Conservation (phyloP, 1,284 basidiomycete species). For the Rhodotorula glutinis region DNA sequence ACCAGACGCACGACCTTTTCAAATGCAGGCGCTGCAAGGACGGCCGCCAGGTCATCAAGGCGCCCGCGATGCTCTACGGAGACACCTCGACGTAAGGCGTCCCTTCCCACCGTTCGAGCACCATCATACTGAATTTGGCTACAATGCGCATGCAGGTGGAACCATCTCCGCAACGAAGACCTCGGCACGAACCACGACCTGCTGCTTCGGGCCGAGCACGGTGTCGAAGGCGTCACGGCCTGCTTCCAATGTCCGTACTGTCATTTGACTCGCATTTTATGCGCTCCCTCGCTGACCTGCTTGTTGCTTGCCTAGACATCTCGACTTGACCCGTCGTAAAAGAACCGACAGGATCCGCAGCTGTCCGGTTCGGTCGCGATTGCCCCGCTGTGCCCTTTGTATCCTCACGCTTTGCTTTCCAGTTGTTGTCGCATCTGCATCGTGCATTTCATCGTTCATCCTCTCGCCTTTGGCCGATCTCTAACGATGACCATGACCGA, state of each 20-base stretch:
- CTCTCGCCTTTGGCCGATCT: too few relatives aligned
- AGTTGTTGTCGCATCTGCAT: slow-evolving; percentile 3
- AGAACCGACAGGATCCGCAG: background rate
- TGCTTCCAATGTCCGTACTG: slow-evolving; percentile 48
- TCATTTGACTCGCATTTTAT: too few relatives aligned
- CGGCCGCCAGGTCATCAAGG: slow-evolving; percentile 78
- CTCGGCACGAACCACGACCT: slow-evolving; percentile 93
- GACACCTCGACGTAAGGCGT: slow-evolving; percentile 89
- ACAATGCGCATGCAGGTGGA: slow-evolving; percentile 70
- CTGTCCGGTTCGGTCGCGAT: background rate
- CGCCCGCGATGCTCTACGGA: slow-evolving; percentile 85
- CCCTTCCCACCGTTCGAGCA: background rate
- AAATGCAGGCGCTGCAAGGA: slow-evolving; percentile 93
- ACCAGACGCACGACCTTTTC: slow-evolving; percentile 93
- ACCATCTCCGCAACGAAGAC: slow-evolving; percentile 87
- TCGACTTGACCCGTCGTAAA: slow-evolving; percentile 16
- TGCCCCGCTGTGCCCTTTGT: background rate
- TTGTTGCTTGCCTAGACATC: slow-evolving; percentile 11
- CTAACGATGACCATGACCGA: too few relatives aligned
- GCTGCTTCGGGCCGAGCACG: slow-evolving; percentile 83
- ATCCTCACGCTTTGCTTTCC: background rate
- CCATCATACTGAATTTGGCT: background rate
- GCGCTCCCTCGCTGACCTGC: background rate
- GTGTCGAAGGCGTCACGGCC: slow-evolving; percentile 66
- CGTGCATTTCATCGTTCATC: background rate